Base-by-base conservation (phyloP, 805 yeast genomes). In the Maudiozyma serrabonitensis region DNA sequence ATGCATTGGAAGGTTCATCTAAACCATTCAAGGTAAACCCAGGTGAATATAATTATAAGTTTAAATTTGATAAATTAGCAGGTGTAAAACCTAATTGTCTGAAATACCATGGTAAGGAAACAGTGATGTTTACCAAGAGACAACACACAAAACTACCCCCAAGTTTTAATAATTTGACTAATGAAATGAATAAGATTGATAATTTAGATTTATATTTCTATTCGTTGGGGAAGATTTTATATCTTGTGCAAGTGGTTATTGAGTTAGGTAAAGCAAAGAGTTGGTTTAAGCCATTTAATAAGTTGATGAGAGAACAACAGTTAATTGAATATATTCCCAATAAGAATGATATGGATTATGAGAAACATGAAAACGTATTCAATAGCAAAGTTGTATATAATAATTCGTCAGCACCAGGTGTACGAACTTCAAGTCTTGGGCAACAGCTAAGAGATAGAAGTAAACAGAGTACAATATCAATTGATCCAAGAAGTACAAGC, bases 251-350 rank as follows among this genome's bases (percentile, higher is more conserved):
- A 46, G 64, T 59, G 1, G 51, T 54, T 35, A 50, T 63, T n/a
- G 61, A 60, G 37, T 37, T 63, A 34, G 67, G 67, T 11, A 64
- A 59, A 47, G 45, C 61, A 1, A 50, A 45, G n/a, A 52, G 56
- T n/a, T 62, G 67, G 62, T 59, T 59, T 43, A 58, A 54, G 32
- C 67, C 67, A n/a, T 58, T 58, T 46, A 55, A 60, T 47, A 56
- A 54, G 32, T 31, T 55, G n/a, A 35, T 59, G 6, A 53, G 57
- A 38, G 57, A 56, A 28, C 53, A 52, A 15, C 47, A 53, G 35
- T 45, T 53, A 6, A 51, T 64, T 28, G 63, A 62, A 44, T 63
- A 52, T 47, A 63, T 64, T 12, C 68, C 68, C 2, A 41, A 48
- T 9, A 48, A 56, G 4, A 51, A 54, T 19, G 62, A 60, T 35